A percentile compares a stretch with the other conserved stretches of the same genome.
Conservation (phyloP, 164 flowering plant species). For the Nelumbo lutea region DNA sequence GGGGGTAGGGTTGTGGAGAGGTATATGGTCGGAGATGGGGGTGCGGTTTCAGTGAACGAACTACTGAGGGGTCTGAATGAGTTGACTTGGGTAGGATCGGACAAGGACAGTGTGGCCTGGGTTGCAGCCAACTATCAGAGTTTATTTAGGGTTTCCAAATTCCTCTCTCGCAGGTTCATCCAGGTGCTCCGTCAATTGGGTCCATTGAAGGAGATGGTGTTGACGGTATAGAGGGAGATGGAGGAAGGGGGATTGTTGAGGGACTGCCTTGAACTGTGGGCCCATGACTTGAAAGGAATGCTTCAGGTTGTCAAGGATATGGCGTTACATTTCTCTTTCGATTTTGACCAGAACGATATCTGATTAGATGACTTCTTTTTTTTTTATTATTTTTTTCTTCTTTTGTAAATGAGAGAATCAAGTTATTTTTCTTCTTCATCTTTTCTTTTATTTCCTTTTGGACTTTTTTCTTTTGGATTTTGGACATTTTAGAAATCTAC, state of each 20-base stretch:
- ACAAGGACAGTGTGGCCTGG: constrained; percentile 38
- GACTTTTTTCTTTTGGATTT: too few relatives aligned
- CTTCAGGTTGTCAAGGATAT: constrained; percentile 44
- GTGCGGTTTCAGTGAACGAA: constrained; percentile 41
- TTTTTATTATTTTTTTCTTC: background rate
- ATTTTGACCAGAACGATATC: constrained; percentile 1
- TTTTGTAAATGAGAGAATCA: too few relatives aligned
- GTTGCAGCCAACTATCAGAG: constrained; percentile 34
- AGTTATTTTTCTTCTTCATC: too few relatives aligned
- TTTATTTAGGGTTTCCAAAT: constrained; percentile 32
- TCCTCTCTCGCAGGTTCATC: constrained; percentile 32
- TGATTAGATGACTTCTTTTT: background rate
- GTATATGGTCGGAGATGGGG: constrained; percentile 25
- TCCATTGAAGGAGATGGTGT: constrained; percentile 46
- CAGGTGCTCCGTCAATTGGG: constrained; percentile 44
- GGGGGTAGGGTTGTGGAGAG: constrained; percentile 41
- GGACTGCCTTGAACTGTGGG: constrained; percentile 64
- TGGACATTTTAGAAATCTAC: too few relatives aligned
- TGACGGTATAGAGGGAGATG: constrained; percentile 45
- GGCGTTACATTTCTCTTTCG: constrained; percentile 23
- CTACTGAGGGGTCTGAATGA: constrained; percentile 34
- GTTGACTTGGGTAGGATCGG: constrained; percentile 42
- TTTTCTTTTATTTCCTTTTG: too few relatives aligned
- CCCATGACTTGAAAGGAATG: constrained; percentile 49
- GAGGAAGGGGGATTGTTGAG: constrained; percentile 41